Percentiles rank a stretch among this genome's conserved stretches.
Evolutionary conservation across 2,329 filamentous ascomycete species (phyloP).

Genomic region (Diaporthe helianthi): DNA sequence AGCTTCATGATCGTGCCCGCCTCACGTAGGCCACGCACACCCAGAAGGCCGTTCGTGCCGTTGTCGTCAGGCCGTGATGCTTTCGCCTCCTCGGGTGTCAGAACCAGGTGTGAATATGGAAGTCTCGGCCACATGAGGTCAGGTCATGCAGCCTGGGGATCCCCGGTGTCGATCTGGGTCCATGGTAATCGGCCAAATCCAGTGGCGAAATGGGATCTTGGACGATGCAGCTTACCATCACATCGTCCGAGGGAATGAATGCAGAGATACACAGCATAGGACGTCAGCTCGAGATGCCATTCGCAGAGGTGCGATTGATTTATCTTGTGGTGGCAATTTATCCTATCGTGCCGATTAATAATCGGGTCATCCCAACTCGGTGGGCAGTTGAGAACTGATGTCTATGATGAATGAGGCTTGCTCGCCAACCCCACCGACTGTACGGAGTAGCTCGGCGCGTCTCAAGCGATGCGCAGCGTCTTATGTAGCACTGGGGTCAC

Average conservation of each 20-base stretch:
- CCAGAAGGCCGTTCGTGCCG: not conserved
- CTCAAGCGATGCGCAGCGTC: constrained; percentile 9
- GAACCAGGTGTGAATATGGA: not conserved
- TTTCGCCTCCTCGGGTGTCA: not conserved
- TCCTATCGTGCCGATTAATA: not conserved
- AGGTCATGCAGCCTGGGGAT: not conserved
- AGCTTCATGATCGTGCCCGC: not conserved
- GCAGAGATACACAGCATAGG: not conserved
- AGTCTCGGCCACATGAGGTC: not conserved
- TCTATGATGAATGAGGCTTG: not conserved
- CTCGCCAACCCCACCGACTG: not conserved
- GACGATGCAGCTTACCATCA: not conserved
- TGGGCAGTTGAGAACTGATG: not conserved
- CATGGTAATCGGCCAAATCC: not conserved
- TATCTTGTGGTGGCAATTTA: not conserved
- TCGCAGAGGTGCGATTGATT: not conserved
- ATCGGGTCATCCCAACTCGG: not conserved
- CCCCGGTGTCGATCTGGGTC: not conserved
- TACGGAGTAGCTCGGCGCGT: constrained; percentile 17
- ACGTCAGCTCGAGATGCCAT: not conserved
- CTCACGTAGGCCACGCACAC: not conserved
- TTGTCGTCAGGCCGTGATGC: constrained; percentile 11
- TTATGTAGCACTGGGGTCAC: not conserved
- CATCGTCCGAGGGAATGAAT: not conserved
- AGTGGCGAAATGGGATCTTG: not conserved